Conservation (phyloP, 768 basidiomycete species). For the Gautieria morchelliformis region DNA sequence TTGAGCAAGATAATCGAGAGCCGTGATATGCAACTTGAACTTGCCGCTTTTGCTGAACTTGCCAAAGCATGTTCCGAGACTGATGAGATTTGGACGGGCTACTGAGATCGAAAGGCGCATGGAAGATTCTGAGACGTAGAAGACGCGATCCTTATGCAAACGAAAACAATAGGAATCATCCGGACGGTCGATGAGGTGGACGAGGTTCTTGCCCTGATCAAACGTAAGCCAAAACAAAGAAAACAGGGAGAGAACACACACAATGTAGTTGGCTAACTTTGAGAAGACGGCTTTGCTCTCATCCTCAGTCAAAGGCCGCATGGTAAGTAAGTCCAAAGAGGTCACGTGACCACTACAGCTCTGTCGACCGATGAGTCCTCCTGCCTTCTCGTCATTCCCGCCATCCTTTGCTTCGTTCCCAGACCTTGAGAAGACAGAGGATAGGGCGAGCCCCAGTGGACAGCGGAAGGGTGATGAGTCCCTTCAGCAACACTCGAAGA, state of each 20-base stretch:
- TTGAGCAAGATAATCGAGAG: constrained; percentile 86
- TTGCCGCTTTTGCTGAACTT: constrained; percentile 97
- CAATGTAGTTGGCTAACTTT: constrained; percentile 96
- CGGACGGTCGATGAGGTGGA: constrained; percentile 88
- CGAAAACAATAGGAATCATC: constrained; percentile 96
- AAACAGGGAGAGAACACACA: constrained; percentile 26
- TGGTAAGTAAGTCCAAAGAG: constrained; percentile 26
- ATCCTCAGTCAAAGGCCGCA: constrained; percentile 95
- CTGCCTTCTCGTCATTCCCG: constrained; percentile 54
- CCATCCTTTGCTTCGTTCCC: constrained; percentile 67
- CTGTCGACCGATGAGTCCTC: constrained; percentile 31
- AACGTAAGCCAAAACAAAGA: not conserved
- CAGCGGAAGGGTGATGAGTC: not conserved
- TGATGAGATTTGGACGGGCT: constrained; percentile 85
- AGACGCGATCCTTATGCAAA: constrained; percentile 88
- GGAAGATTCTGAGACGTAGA: constrained; percentile 90
- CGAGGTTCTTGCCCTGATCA: constrained; percentile 83
- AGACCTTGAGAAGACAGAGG: constrained; percentile 30
- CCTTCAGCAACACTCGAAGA: constrained; percentile 11
- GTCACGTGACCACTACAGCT: constrained; percentile 7
- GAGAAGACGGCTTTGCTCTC: constrained; percentile 95
- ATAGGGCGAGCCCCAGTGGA: not conserved
- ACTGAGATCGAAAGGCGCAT: constrained; percentile 91
- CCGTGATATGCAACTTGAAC: constrained; percentile 94
- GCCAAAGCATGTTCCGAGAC: constrained; percentile 92